Base-by-base conservation (phyloP, 345 rosid species). In the Linum lewisii region DNA sequence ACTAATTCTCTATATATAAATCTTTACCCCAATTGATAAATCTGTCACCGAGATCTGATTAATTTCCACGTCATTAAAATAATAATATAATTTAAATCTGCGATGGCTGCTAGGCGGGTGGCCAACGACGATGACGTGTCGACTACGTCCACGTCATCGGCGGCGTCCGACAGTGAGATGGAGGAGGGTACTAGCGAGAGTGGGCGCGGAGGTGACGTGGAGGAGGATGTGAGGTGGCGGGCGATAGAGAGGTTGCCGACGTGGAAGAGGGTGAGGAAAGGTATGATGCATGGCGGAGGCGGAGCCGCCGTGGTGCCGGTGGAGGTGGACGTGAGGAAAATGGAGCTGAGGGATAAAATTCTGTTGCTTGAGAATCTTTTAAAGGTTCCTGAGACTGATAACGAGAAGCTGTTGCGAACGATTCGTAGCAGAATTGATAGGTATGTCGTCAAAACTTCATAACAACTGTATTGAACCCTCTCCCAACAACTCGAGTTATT, bases 231-330 rank as follows among this genome's bases (percentile, higher is more conserved):
- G 21, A 77, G 69, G 61, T 78, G 85, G 85, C 85, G 83, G 8
- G 80, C 88, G 26, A 78, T 83, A 2, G 88, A 83, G 70, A 75
- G 81, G 59, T 73, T 81, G 57, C 84, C 88, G 7, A 83, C 85
- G 1, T 73, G 75, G 61, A 74, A 78, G 59, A 63, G 88, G 29
- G 16, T 83, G 52, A 77, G 66, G 58, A 81, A 59, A 53, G 74
- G 78, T 3, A 59, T 78, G 36, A 73, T 60, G 66, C 79, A 75
- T 19, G 79, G 69, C 57, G 81, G 69, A 6, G 66, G 69, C 42
- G 84, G 79, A 49, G 70, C 38, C 7, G 59, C 78, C 72, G 62
- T 7, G 71, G 71, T n/a, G 74, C 47, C 47, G 47, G 47, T 59
- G 26, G 78, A 82, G 66, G 73, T 79, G 38, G 81, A 83, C 63